Base-by-base conservation (phyloP, 139 green algal species). In the Coelastrella sp. region DNA sequence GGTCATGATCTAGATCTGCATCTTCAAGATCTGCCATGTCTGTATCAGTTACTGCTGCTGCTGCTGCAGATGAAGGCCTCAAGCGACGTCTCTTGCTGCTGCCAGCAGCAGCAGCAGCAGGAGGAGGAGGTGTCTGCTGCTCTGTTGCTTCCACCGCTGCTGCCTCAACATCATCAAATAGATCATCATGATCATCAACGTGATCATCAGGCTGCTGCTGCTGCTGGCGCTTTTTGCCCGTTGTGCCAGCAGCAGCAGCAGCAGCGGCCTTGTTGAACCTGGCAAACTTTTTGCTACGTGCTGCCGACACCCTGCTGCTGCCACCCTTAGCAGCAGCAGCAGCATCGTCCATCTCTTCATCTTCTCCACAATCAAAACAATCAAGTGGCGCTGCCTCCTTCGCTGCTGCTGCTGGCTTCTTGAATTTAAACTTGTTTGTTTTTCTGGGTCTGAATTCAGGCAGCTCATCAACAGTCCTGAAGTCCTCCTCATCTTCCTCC, bases 401-500 rank as follows among this genome's bases (percentile, higher is more conserved):
- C n/a, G n/a, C n/a, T n/a, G n/a, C n/a, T n/a, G n/a, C n/a, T n/a
- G n/a, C n/a, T n/a, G n/a, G n/a, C n/a, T n/a, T n/a, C n/a, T n/a
- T n/a, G n/a, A n/a, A n/a, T n/a, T n/a, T n/a, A n/a, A n/a, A 19
- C n/a, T 41, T 79, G 2, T 25, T 8, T 27, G 38, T 62, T 37
- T 79, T 63, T 25, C 37, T 62, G 40, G 69, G 69, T 17, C 41
- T 79, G 41, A 80, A 80, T 13, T 67, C 72, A 35, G 72, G 72
- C 45, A 80, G 45, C 21, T 80, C 72, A 66, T 66, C 71, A 63
- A 79, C 71, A 25, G 32, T 15, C n/a, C 21, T 32, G 21, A 59
- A 34, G 41, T 79, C 32, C 71, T 79, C 30, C 41, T 79, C 30
- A 21, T 19, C 62, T 40, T 2, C 62, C 40, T 27, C 62, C 21